A percentile compares a stretch with the other conserved stretches of the same genome.
phyloP scores from a whole-genome alignment of 768 basidiomycete species.

The Tephrocybe rancida region DNA sequence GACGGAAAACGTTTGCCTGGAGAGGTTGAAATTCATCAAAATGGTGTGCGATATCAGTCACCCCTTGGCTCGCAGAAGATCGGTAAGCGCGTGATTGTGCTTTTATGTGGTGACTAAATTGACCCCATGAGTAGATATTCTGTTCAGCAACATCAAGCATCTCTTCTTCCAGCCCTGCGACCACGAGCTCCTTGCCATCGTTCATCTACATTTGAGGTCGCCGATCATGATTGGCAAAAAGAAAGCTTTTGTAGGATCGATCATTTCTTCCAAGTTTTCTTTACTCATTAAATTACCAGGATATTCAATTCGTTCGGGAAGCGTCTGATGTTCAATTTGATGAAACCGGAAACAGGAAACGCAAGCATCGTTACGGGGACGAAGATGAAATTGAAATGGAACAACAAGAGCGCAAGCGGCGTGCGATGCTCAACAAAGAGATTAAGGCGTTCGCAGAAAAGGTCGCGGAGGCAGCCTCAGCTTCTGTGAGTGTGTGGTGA shows the following conservation, averaged over 20 bases:
- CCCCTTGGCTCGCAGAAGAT: constrained; percentile 88
- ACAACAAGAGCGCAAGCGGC: constrained; percentile 91
- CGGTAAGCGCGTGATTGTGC: constrained; percentile 58
- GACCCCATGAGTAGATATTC: constrained; percentile 60
- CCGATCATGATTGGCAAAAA: constrained; percentile 99
- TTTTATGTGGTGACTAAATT: background rate
- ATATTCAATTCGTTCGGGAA: constrained; percentile 98
- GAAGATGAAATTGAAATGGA: constrained; percentile 99
- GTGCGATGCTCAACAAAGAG: constrained; percentile 89
- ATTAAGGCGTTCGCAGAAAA: constrained; percentile 94
- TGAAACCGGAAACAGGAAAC: constrained; percentile 98
- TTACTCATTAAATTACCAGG: constrained; percentile 46
- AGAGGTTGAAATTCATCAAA: constrained; percentile 98
- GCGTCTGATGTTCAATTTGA: constrained; percentile 98
- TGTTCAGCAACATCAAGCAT: constrained; percentile 98
- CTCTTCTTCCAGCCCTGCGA: constrained; percentile 99
- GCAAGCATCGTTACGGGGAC: constrained; percentile 95
- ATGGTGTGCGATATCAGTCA: constrained; percentile 92
- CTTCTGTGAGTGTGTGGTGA: constrained; percentile 55
- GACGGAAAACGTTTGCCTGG: constrained; percentile 96
- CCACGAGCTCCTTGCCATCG: constrained; percentile 90
- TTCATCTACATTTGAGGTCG: constrained; percentile 90
- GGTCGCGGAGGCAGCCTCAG: constrained; percentile 80
- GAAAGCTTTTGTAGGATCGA: constrained; percentile 78
- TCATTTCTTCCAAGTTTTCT: constrained; percentile 4